Evolutionary conservation across 345 rosid genomes (phyloP).

Genomic region (Balakata baccata): DNA sequence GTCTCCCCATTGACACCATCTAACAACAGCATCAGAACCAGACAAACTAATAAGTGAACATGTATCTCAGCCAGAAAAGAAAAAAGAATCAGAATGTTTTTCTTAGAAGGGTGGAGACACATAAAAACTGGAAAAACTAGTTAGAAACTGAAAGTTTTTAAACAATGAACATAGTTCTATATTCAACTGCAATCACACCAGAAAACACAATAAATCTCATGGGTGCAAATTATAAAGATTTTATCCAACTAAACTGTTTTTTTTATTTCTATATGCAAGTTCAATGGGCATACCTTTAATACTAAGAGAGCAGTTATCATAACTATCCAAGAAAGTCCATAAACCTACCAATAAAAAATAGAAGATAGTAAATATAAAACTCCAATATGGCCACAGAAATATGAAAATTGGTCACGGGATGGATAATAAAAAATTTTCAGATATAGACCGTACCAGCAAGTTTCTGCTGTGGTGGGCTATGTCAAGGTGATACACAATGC

Average conservation of each 20-base stretch:
- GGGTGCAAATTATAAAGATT: not conserved
- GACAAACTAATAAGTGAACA: not conserved
- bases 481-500: constrained; percentile 92
- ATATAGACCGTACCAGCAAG: constrained; percentile 47
- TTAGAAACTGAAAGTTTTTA: not conserved
- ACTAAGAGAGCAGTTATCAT: constrained; percentile 60
- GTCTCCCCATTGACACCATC: constrained; percentile 85
- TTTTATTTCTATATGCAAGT: not conserved
- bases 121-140: not conserved
- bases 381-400: not conserved
- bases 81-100: not conserved
- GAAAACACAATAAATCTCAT: not conserved
- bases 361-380: not conserved
- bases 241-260: not conserved
- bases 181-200: not conserved
- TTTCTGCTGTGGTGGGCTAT: constrained; percentile 61
- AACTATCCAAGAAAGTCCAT: constrained; percentile 85
- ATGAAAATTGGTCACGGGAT: not conserved
- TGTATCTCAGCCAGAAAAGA: not conserved
- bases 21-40: constrained; percentile 26
- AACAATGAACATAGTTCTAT: no score
- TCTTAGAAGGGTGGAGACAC: not conserved
- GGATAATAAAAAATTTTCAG: not conserved
- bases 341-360: constrained; percentile 48
- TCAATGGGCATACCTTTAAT: constrained; percentile 56